These are phyloP conservation scores for Fusarium nygamai DNA, from an alignment of 2,329 filamentous ascomycete genomes.

Conservation along the genomic window DNA sequence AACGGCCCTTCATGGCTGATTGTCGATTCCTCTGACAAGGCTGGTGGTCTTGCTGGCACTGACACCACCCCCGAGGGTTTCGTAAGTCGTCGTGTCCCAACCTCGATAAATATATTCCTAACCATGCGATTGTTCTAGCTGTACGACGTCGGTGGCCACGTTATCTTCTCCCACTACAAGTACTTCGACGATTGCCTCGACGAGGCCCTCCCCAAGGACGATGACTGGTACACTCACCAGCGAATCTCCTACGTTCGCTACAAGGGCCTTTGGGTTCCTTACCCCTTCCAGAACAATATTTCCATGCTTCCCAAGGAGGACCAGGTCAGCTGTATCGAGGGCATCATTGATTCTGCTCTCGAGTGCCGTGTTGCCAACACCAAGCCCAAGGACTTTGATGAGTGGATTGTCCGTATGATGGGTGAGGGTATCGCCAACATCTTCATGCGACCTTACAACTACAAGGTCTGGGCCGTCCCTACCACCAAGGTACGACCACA, in stretches of 20 bases:
- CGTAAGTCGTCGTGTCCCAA: conserved; percentile 69
- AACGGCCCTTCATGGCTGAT: conserved; percentile 96
- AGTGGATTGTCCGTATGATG: conserved; percentile 96
- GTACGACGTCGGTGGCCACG: conserved; percentile 97
- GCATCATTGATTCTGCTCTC: conserved; percentile 93
- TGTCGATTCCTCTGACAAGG: conserved; percentile 88
- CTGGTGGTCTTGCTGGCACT: conserved; percentile 94
- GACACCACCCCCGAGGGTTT: conserved; percentile 96
- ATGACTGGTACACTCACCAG: conserved; percentile 98
- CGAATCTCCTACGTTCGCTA: conserved; percentile 99
- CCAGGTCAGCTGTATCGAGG: conserved; percentile 92
- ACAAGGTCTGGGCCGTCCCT: conserved; percentile 99
- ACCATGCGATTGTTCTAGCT: conserved; percentile 64
- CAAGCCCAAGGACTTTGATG: conserved; percentile 97
- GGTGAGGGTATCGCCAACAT: conserved; percentile 89
- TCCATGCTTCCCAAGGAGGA: conserved; percentile 98
- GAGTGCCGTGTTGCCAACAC: conserved; percentile 86
- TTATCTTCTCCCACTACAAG: conserved; percentile 99
- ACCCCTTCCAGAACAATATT: conserved; percentile 99
- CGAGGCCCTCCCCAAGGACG: conserved; percentile 91
- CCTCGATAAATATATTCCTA: conserved; percentile 27
- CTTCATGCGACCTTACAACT: conserved; percentile 99
- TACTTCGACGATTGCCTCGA: conserved; percentile 99
- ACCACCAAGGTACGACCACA: conserved; percentile 80
- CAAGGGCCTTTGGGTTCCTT: conserved; percentile 96